These are phyloP conservation scores for Aspergillus glaucus DNA, from an alignment of 2,329 filamentous ascomycete species.

Conservation along the genomic window DNA sequence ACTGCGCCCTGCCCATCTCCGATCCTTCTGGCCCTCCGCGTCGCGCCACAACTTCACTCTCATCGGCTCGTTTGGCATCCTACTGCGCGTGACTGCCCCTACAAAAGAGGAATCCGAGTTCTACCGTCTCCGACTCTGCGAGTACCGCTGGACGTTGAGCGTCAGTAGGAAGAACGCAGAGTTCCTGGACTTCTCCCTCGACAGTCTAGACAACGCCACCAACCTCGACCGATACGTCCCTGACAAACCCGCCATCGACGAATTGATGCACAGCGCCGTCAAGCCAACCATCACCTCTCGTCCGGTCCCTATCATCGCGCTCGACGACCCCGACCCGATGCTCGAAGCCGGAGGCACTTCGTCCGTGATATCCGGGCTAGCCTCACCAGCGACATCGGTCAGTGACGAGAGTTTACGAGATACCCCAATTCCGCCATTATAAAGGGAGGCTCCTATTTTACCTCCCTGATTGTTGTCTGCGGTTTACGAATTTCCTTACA, in stretches of 20 bases:
- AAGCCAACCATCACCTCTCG: slow-evolving; percentile 17
- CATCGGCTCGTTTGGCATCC: slow-evolving; percentile 85
- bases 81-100: slow-evolving; percentile 83
- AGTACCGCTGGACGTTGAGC: slow-evolving; percentile 90
- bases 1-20: slow-evolving; percentile 74
- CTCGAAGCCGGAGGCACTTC: slow-evolving; percentile 23
- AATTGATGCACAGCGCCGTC: slow-evolving; percentile 29
- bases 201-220: slow-evolving; percentile 67
- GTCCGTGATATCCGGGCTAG: slow-evolving; percentile 33
- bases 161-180: slow-evolving; percentile 69
- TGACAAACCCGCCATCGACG: slow-evolving; percentile 59
- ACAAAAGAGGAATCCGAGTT: slow-evolving; percentile 86
- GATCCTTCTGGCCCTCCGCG: slow-evolving; percentile 69
- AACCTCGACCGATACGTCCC: slow-evolving; percentile 63
- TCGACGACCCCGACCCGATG: slow-evolving; percentile 23
- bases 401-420: slow-evolving; percentile 12
- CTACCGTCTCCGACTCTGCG: slow-evolving; percentile 75
- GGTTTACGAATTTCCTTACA: not conserved
- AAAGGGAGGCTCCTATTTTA: not conserved
- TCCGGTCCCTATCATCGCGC: slow-evolving; percentile 12
- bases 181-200: slow-evolving; percentile 60
- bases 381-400: slow-evolving; percentile 31
- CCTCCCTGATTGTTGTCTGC: not conserved
- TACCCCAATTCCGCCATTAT: not conserved
- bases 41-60: slow-evolving; percentile 71